Conservation (phyloP, 192 early-diverging fungal genomes). For the Umbelopsis isabellina region DNA sequence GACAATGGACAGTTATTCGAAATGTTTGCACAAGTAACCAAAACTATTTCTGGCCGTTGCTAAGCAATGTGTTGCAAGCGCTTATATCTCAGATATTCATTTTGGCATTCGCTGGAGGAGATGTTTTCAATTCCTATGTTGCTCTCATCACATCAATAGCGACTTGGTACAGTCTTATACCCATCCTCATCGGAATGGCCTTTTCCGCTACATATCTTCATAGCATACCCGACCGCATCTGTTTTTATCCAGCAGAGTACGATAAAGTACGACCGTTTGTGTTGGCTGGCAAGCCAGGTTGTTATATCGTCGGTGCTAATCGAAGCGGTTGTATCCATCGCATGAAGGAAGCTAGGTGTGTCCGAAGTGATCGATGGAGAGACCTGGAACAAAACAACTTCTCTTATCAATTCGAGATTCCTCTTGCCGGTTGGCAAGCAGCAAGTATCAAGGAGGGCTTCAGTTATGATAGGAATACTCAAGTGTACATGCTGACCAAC, state of each 20-base stretch:
- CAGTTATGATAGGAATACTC: background rate
- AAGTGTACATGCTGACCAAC: background rate
- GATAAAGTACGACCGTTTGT: conserved; percentile 2
- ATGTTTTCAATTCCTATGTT: background rate
- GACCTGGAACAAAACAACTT: background rate
- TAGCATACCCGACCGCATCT: background rate
- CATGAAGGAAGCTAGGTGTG: background rate
- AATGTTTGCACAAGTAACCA: background rate
- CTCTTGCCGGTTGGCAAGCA: conserved; percentile 1
- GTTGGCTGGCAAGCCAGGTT: background rate
- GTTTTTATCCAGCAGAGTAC: background rate
- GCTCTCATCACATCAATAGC: background rate
- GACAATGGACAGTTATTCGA: conserved; percentile 15
- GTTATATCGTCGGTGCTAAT: background rate
- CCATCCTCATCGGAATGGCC: background rate
- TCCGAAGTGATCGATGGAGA: background rate
- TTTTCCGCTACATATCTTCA: background rate
- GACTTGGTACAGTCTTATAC: conserved; percentile 3
- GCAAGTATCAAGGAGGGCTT: background rate
- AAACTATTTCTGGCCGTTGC: background rate
- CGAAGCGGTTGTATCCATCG: background rate
- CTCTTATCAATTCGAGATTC: background rate
- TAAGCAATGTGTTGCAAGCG: background rate
- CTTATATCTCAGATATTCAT: conserved; percentile 1
- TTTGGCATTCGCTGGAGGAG: conserved; percentile 9